These are phyloP conservation scores for Corymbia maculata DNA, from an alignment of 345 rosid species.

Conservation along the genomic window DNA sequence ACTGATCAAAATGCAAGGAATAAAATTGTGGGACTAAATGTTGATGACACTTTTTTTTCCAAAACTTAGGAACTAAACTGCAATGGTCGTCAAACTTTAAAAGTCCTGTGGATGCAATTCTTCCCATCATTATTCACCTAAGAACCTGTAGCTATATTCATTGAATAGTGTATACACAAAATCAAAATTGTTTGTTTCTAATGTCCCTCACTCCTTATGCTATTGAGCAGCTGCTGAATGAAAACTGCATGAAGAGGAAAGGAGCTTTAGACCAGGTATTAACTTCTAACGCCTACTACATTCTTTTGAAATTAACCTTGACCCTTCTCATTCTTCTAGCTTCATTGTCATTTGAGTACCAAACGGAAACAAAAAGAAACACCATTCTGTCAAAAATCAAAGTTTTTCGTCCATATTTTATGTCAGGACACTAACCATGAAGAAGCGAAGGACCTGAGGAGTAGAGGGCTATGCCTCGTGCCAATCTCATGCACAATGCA, in stretches of 20 bases:
- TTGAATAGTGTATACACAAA: background rate
- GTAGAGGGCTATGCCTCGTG: conserved; percentile 80
- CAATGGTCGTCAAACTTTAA: background rate
- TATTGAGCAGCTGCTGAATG: conserved; percentile 14
- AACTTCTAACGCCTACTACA: conserved; percentile 7
- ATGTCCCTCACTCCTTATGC: background rate
- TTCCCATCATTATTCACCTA: background rate
- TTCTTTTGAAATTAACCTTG: background rate
- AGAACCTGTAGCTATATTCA: background rate
- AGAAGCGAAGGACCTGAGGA: conserved; percentile 44
- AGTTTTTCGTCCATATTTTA: background rate
- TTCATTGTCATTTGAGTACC: background rate
- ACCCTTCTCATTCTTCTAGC: background rate
- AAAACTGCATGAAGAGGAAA: conserved; percentile 27
- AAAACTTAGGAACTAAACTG: background rate
- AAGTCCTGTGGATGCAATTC: background rate
- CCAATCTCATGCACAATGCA: conserved; percentile 62
- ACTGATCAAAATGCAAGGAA: background rate
- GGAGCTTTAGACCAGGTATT: conserved; percentile 18
- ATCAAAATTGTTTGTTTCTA: background rate
- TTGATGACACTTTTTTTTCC: background rate
- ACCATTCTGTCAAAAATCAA: background rate
- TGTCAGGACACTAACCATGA: background rate
- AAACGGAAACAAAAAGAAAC: background rate
- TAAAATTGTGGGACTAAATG: background rate